Evolutionary conservation across 768 basidiomycete species (phyloP).

Genomic region (Sporobolomyces pararoseus): DNA sequence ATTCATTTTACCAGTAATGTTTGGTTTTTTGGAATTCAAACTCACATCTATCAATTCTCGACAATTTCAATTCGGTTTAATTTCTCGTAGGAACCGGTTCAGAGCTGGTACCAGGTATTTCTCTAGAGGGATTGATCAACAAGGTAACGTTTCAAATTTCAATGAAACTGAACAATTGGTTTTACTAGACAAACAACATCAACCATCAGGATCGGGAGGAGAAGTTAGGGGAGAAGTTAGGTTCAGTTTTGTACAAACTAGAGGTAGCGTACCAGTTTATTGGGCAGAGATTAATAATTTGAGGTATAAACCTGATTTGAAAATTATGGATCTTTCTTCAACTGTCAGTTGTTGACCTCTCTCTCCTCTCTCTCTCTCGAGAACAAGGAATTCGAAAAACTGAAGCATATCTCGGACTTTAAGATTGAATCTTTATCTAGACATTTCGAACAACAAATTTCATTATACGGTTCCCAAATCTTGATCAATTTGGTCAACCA

Average conservation of each 20-base stretch:
- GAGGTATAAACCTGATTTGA: constrained; percentile 91
- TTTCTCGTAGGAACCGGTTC: constrained; percentile 88
- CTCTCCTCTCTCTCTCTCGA: neutral
- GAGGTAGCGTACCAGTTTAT: constrained; percentile 88
- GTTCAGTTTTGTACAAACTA: constrained; percentile 83
- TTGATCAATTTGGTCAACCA: constrained; percentile 91
- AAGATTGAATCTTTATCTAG: constrained; percentile 67
- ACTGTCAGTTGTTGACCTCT: constrained; percentile 59
- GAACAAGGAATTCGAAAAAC: neutral
- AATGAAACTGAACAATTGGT: constrained; percentile 97
- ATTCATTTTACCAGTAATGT: constrained; percentile 87
- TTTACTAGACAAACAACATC: constrained; percentile 62
- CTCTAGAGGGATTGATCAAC: constrained; percentile 80
- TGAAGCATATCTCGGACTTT: neutral
- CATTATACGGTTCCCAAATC: constrained; percentile 69
- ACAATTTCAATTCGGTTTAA: constrained; percentile 75
- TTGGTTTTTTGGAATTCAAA: constrained; percentile 87
- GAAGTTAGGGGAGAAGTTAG: constrained; percentile 50
- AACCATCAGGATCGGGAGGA: constrained; percentile 23
- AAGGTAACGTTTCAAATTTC: constrained; percentile 91
- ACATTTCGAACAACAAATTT: constrained; percentile 71
- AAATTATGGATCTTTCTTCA: constrained; percentile 86
- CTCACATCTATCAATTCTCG: constrained; percentile 69
- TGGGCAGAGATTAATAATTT: constrained; percentile 97
- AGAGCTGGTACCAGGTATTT: constrained; percentile 97